Evolutionary conservation across 2,329 filamentous ascomycete genomes (phyloP).

Genomic region (Epichloe gansuensis): DNA sequence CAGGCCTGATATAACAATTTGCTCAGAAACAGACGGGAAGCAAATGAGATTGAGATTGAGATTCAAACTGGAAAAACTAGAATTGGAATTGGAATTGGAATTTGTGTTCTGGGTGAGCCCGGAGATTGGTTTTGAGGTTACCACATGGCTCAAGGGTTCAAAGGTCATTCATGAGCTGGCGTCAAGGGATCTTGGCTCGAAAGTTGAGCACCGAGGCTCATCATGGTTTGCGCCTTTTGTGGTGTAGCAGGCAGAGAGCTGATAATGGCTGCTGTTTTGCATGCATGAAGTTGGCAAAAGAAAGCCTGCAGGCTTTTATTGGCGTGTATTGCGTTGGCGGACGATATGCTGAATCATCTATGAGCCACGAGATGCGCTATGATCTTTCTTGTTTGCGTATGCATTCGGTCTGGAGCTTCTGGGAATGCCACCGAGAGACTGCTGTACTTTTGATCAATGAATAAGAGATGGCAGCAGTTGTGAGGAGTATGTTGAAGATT

Average conservation of each 20-base stretch:
- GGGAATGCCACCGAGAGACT: not conserved
- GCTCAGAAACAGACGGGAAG: not conserved
- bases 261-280: constrained; percentile 2
- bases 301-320: not conserved
- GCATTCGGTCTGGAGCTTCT: constrained; percentile 1
- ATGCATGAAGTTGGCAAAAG: not conserved
- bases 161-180: not conserved
- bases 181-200: not conserved
- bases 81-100: not conserved
- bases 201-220: not conserved
- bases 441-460: not conserved
- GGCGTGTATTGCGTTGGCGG: no score
- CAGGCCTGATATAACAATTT: not conserved
- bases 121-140: not conserved
- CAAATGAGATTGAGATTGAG: not conserved
- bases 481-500: not conserved
- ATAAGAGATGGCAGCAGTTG: not conserved
- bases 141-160: not conserved
- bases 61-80: no score
- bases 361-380: no score
- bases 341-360: no score
- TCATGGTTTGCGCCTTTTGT: not conserved
- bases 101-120: not conserved
- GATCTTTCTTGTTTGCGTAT: not conserved
- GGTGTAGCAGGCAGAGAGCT: constrained; percentile 1